Evolutionary conservation across 129 eudicot species (phyloP), one percentile per base, ranked within the genome.

Genomic region (Glebionis coronaria): DNA sequence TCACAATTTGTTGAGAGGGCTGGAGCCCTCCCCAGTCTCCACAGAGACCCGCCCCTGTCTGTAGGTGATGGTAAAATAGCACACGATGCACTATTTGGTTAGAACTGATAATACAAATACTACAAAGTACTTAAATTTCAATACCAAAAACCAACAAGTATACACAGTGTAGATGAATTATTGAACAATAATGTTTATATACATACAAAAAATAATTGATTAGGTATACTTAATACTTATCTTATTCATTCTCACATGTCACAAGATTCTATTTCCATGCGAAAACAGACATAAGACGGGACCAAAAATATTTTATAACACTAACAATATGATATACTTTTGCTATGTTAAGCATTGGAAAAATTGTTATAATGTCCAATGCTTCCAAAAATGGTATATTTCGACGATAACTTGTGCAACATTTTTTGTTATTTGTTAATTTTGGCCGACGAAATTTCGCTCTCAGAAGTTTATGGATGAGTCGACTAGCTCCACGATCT

Each of bases 191-290:
- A 56, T 56, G 13, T 65, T 16, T 9, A 49, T 15, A 65, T 16
- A 5, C 13, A 56, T 46, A 12, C 50, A 46, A 65, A 23, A 63
- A 49, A 29, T 74, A 15, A 52, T 57, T 59, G 69, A 75, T 75
- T 67, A 59, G 73, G 79, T 75, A 67, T 49, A 58, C 68, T 66
- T 67, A 44, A 65, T 57, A 13, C 38, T 65, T 63, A 46, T 44
- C n/a, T n/a, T 18, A 23, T 52, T 63, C 25, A 31, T 35, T 1
- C 42, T 6, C 42, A 35, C 42, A 44, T 57, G 18, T 4, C 21
- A 45, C 46, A 7, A 49, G 66, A 70, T 70, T 70, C 75, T 27
- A 16, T 27, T 70, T 19, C 0, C 55, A 69, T 44, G 45, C 74
- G 44, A 58, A 65, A 58, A 70, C 67, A 70, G 47, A 58, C 67